Evolutionary conservation across 495 filamentous ascomycete genomes (phyloP), one percentile per base, ranked within the genome.

Genomic region (Clavariopsis aquatica): DNA sequence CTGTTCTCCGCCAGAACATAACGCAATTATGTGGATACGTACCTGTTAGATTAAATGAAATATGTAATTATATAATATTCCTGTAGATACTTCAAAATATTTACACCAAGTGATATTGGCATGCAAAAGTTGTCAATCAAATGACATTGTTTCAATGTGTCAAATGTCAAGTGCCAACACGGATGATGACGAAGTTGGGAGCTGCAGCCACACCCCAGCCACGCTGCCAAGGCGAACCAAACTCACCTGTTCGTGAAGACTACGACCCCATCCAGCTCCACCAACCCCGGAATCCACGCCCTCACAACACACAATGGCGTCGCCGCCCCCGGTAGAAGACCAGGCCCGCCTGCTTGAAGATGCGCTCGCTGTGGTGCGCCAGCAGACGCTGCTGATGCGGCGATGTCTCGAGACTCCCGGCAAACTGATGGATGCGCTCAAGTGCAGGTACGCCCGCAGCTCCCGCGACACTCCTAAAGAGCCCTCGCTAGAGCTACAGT

Each of bases 371-470:
- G 91, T 96, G 52, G 94, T 98, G 78, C 88, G 92, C 79, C 95
- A 98, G 78, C 94, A 98, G 84, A 91, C 92, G 24, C 81, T 85
- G 56, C 82, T 96, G 75, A 98, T 98, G 94, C 92, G 93, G 79
- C 94, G 93, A 81, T 96, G 91, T 74, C 83, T 98, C 52, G 95
- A 98, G 74, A 94, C 92, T 9, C 94, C 95, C 4, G 94, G 94
- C 49, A 98, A 98, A 85, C 86, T 98, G 64, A 98, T 98, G 94
- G 94, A 98, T 82, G 94, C 94, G 72, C 85, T 98, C 69, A 98
- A 98, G 78, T 98, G 94, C 91, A 94, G 93, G 94, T 98, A 78
- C 20, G 85, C 46, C 49, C 17, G 34, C 77, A 58, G 24, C 62
- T 28, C 45, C 56, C 24, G 47, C 22, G 19, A 13, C 34, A 26